phyloP scores from a whole-genome alignment of 2,329 filamentous ascomycete genomes.

The Sporothrix luriei region DNA sequence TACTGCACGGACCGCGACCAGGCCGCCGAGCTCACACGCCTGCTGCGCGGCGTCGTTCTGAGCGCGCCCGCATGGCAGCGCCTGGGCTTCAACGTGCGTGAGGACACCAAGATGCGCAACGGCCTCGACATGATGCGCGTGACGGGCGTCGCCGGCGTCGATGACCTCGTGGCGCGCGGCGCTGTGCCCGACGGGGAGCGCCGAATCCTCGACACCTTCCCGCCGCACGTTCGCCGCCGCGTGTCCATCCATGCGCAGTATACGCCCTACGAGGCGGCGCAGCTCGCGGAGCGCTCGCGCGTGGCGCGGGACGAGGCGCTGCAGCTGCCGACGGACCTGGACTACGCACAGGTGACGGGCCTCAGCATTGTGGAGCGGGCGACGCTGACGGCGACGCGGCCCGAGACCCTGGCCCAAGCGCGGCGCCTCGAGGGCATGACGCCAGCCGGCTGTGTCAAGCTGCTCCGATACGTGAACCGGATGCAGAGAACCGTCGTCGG shows the following conservation, averaged over 20 bases:
- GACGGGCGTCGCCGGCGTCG: conserved; percentile 53
- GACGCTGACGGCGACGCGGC: conserved; percentile 68
- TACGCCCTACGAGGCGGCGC: conserved; percentile 78
- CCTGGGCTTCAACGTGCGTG: conserved; percentile 43
- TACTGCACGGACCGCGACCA: conserved; percentile 68
- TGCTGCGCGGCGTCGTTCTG: conserved; percentile 50
- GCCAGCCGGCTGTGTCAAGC: conserved; percentile 59
- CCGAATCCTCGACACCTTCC: conserved; percentile 54
- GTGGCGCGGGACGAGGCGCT: conserved; percentile 78
- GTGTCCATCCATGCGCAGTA: conserved; percentile 83
- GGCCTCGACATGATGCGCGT: conserved; percentile 80
- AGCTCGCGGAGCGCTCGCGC: conserved; percentile 65
- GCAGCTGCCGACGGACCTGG: conserved; percentile 69
- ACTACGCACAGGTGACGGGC: conserved; percentile 73
- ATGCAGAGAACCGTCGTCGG: conserved; percentile 26
- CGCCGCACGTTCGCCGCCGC: conserved; percentile 63
- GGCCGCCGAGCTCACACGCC: conserved; percentile 65
- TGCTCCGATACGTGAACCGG: conserved; percentile 65
- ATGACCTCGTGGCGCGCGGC: conserved; percentile 60
- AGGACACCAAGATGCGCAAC: conserved; percentile 57
- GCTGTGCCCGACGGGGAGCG: conserved; percentile 45
- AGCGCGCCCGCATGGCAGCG: conserved; percentile 39
- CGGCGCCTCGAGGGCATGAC: conserved; percentile 80
- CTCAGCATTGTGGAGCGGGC: conserved; percentile 79
- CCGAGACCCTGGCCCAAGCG: conserved; percentile 87